phyloP scores from a whole-genome alignment of 2,329 filamentous ascomycete genomes.

The Epichloe typhina region DNA sequence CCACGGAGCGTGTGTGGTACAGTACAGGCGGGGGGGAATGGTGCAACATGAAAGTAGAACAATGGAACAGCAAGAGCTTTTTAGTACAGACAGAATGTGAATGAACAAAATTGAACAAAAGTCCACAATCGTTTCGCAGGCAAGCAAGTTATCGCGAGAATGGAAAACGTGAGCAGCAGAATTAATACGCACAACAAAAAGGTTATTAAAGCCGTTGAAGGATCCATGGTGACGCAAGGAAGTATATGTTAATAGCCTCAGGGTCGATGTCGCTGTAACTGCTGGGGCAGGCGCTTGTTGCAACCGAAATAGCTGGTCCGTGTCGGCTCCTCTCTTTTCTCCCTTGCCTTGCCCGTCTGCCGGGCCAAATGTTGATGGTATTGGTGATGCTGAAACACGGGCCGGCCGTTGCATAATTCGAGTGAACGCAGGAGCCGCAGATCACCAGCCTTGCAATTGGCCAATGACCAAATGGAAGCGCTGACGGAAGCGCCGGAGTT shows the following conservation, averaged over 20 bases:
- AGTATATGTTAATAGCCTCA: background rate
- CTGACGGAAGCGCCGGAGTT: slow-evolving; percentile 7
- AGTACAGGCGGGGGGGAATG: background rate
- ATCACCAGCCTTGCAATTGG: slow-evolving; percentile 4
- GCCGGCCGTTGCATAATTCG: slow-evolving; percentile 6
- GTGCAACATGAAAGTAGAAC: background rate
- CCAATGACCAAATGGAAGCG: slow-evolving; percentile 4
- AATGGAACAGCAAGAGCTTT: background rate
- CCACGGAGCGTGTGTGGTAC: background rate
- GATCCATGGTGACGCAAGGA: slow-evolving; percentile 33
- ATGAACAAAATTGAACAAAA: background rate
- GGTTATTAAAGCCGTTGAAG: slow-evolving; percentile 52
- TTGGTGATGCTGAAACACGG: slow-evolving; percentile 8
- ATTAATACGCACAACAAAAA: slow-evolving; percentile 47
- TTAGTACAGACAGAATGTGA: background rate
- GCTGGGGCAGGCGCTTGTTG: background rate
- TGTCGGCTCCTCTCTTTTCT: background rate
- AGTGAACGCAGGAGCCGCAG: slow-evolving; percentile 7
- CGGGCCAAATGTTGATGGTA: background rate
- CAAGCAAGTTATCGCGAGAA: background rate
- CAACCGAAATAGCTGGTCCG: background rate
- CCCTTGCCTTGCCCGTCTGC: background rate
- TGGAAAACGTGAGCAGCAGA: background rate
- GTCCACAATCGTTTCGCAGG: background rate
- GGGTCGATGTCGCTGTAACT: background rate